A percentile compares a stretch with the other conserved stretches of the same genome.
Evolutionary conservation across 495 filamentous ascomycete genomes (phyloP).

Genomic region (Penicillium diatomitis): DNA sequence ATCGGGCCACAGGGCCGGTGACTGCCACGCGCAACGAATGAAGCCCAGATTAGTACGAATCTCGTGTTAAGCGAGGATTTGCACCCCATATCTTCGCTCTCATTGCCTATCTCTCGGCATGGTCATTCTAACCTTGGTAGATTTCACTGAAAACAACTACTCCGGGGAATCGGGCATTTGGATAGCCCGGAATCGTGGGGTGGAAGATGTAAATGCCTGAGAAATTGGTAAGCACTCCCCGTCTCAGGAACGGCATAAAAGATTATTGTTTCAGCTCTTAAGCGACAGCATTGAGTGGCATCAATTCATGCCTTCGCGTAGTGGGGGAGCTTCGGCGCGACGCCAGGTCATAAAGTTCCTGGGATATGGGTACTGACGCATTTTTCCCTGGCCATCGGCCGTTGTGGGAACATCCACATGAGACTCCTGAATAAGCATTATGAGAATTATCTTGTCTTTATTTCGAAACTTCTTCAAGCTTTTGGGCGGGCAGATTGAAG

Average conservation of each 20-base stretch:
- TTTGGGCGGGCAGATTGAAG: not conserved
- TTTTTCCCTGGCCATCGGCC: constrained; percentile 49
- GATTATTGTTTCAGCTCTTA: no score
- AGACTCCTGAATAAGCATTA: constrained; percentile 61
- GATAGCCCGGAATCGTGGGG: constrained; percentile 73
- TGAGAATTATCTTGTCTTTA: constrained; percentile 7
- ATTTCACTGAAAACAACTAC: constrained; percentile 92
- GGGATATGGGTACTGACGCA: constrained; percentile 40
- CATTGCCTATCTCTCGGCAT: not conserved
- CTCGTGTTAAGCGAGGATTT: no score
- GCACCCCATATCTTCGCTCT: no score
- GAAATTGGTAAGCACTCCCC: not conserved
- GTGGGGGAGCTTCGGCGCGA: not conserved
- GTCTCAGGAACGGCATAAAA: no score
- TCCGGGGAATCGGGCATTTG: constrained; percentile 82
- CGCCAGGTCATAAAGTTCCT: not conserved
- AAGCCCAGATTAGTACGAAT: not conserved
- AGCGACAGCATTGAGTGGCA: no score
- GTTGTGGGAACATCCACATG: constrained; percentile 58
- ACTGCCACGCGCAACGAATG: constrained; percentile 39
- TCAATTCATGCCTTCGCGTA: no score
- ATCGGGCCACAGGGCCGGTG: constrained; percentile 83
- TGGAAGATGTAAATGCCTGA: constrained; percentile 84
- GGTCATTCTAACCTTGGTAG: constrained; percentile 64
- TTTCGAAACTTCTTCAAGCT: no score